Base-by-base conservation (phyloP, 352 stramenopile genomes). In the Phytophthora sojae region DNA sequence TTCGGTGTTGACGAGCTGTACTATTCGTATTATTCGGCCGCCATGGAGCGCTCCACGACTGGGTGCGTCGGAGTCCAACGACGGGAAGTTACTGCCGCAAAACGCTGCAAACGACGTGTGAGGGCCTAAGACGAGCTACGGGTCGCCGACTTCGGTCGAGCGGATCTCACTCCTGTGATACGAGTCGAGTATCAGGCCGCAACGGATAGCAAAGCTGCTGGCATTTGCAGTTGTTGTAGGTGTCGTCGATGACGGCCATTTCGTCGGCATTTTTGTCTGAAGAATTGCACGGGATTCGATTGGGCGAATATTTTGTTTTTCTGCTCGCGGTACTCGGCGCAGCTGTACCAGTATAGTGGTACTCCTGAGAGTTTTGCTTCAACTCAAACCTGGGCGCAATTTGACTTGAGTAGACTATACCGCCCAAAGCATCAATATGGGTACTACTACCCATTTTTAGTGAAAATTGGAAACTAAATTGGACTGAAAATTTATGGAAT, bases 41-140 rank as follows among this genome's bases (percentile, higher is more conserved):
- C 51, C 25, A 61, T 61, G 37, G 61, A 61, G 61, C 37, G 51
- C 47, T 39, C 26, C 6, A 32, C 53, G n/a, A 47, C 30, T 60
- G 53, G 53, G 19, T 51, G 49, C 61, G 17, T 55, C 45, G 37
- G 37, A 54, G 39, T 61, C 61, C 23, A 61, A 54, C 61, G 61
- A 69, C 62, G 63, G 53, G 54, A 69, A 57, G 62, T 64, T 69
- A 52, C 45, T 12, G n/a, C 45, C 39, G 39, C 39, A 47, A 47
- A 47, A 47, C 14, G 39, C 39, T 47, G 45, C 14, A 26, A 52
- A 23, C n/a, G 17, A 15, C 45, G 45, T 4, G 0, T n/a, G n/a
- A 52, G 42, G 42, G 12, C 15, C 15, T 19, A 47, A 26, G 8
- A n/a, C 42, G 12, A 23, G 14, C 12, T 12, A 50, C 42, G 42